Conservation (phyloP, 2,329 filamentous ascomycete genomes). For the Paecilomyces sp. region DNA sequence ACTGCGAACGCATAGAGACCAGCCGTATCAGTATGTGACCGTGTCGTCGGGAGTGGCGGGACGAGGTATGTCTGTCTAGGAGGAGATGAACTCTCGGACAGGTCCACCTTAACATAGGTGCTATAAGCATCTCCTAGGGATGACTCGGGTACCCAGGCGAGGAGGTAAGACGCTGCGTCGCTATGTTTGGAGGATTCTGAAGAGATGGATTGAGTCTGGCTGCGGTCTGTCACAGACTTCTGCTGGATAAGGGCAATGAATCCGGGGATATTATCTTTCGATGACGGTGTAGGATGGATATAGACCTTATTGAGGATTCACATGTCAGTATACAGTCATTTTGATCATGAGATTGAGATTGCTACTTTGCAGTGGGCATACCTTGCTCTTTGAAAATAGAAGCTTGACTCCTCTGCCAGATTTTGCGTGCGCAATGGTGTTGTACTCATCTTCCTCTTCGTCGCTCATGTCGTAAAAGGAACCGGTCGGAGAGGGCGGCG, state of each 20-base stretch:
- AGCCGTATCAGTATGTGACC: slow-evolving; percentile 60
- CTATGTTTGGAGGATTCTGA: slow-evolving; percentile 37
- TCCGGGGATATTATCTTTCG: slow-evolving; percentile 92
- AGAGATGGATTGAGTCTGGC: slow-evolving; percentile 28
- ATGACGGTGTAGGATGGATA: slow-evolving; percentile 84
- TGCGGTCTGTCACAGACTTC: slow-evolving; percentile 46
- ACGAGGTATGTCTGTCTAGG: slow-evolving; percentile 86
- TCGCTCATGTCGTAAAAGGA: slow-evolving; percentile 96
- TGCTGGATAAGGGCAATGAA: slow-evolving; percentile 93
- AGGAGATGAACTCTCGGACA: slow-evolving; percentile 70
- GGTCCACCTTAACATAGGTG: slow-evolving; percentile 92
- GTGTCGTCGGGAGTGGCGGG: slow-evolving; percentile 80
- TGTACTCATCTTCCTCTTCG: slow-evolving; percentile 91
- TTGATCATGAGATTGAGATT: not conserved
- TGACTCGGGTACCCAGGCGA: slow-evolving; percentile 90
- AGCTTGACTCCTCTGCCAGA: slow-evolving; percentile 83
- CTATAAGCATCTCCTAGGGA: slow-evolving; percentile 77
- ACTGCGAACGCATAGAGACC: slow-evolving; percentile 88
- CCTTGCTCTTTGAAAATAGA: slow-evolving; percentile 94
- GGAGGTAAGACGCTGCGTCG: slow-evolving; percentile 64
- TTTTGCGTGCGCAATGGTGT: slow-evolving; percentile 77
- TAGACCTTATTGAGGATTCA: slow-evolving; percentile 60
- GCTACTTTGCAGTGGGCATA: slow-evolving; percentile 27
- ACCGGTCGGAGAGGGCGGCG: slow-evolving; percentile 64
- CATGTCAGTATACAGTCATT: not conserved